phyloP scores from a whole-genome alignment of 495 filamentous ascomycete genomes.

The Penicillium roqueforti region DNA sequence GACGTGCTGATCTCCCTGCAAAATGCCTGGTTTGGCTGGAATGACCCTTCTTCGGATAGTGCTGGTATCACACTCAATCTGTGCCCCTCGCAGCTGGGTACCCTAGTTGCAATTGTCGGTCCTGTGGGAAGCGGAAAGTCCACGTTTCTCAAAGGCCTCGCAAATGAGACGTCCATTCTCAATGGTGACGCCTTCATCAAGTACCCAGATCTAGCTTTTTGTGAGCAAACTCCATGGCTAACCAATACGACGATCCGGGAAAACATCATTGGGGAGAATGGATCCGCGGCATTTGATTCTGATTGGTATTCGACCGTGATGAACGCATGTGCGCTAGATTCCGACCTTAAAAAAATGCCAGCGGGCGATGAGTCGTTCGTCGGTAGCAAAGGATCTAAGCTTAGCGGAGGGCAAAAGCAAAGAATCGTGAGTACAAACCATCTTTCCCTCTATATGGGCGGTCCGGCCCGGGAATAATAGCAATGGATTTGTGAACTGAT shows the following conservation, averaged over 20 bases:
- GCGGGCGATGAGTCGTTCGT: constrained; percentile 31
- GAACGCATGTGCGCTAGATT: constrained; percentile 34
- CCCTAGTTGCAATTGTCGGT: constrained; percentile 31
- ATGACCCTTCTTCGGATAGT: not conserved
- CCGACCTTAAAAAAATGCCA: constrained; percentile 34
- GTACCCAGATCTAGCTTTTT: constrained; percentile 34
- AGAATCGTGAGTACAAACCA: constrained; percentile 27
- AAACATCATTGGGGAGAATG: constrained; percentile 29
- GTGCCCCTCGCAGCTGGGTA: constrained; percentile 1
- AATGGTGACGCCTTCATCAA: constrained; percentile 14
- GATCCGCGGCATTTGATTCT: constrained; percentile 23
- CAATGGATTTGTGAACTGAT: not conserved
- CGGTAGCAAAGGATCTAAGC: constrained; percentile 33
- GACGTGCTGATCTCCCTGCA: constrained; percentile 2
- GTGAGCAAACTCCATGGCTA: constrained; percentile 40
- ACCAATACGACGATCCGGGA: constrained; percentile 37
- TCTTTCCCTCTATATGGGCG: not conserved
- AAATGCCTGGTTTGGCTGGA: constrained; percentile 22
- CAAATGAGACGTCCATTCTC: constrained; percentile 15
- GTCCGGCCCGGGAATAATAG: not conserved
- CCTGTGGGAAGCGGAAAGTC: constrained; percentile 43
- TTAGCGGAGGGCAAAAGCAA: constrained; percentile 42
- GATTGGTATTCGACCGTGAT: constrained; percentile 41
- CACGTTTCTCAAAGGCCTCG: constrained; percentile 32
- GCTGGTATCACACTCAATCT: constrained; percentile 11